Evolutionary conservation across 1,284 basidiomycete genomes (phyloP), one percentile per base, ranked within the genome.

Genomic region (Ustilago trichophora): DNA sequence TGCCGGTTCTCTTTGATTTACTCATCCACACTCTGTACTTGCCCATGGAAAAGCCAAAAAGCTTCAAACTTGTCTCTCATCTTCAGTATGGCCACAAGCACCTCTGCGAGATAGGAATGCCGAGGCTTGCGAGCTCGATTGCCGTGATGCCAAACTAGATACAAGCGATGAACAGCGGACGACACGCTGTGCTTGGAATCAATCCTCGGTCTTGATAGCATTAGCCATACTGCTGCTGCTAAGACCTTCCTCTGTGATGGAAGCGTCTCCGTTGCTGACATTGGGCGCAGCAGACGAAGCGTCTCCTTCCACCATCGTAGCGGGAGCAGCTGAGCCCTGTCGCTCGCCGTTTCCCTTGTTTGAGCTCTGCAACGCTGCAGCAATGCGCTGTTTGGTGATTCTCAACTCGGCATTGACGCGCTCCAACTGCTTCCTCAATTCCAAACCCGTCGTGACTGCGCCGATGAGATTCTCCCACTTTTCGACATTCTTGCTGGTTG

Each of bases 391-490:
- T 34, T 66, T 71, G 2, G 68, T 47, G 21, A 71, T 66, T 21
- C 68, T 36, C 36, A 71, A 25, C 35, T 71, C 68, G 25, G 44
- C 53, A 41, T 78, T 73, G 8, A 78, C 80, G 25, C 76, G 34
- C 29, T 82, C 80, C 27, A 79, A 37, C 47, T 78, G 75, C 40
- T 73, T 78, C 36, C 78, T 67, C 65, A 82, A 59, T 54, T 82
- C 80, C 40, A 81, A 54, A 7, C 72, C 56, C 22, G 73, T 72
- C 25, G 78, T 77, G 8, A 80, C 75, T 5, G 80, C 80, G 11
- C 80, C 80, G 8, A 81, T 42, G 7, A 82, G 64, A 13, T 76
- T 77, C 45, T 82, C 80, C 79, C 80, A 82, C 48, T 76, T 78
- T 35, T 80, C 80, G 12, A 75, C 65, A 26, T 82, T 82, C 29